A percentile compares a stretch with the other conserved stretches of the same genome.
Conservation (phyloP, 2,329 filamentous ascomycete genomes). For the Aureobasidium sp. region DNA sequence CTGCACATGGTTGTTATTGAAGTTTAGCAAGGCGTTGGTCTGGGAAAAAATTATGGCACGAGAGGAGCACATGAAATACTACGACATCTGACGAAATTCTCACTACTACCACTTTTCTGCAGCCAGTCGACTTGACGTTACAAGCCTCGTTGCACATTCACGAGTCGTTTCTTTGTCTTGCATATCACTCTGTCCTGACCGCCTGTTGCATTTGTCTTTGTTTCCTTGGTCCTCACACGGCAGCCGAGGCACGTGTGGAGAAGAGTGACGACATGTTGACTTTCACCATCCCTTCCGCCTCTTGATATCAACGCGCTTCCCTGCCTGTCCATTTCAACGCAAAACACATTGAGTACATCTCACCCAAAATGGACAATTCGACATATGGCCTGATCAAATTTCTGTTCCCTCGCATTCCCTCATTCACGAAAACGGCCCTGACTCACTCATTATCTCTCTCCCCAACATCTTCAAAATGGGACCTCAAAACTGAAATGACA, state of each 20-base stretch:
- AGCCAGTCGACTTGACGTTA: not conserved
- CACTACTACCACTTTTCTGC: too few relatives aligned
- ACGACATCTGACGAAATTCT: not conserved
- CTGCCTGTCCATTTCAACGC: not conserved
- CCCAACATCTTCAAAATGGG: conserved; percentile 65
- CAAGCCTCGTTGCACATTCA: not conserved
- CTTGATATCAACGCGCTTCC: not conserved
- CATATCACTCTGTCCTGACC: not conserved
- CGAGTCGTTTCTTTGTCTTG: not conserved
- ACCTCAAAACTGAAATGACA: conserved; percentile 66
- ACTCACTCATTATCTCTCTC: conserved; percentile 62
- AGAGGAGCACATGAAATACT: not conserved
- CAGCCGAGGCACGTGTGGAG: conserved; percentile 4
- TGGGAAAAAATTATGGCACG: not conserved
- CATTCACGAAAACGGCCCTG: conserved; percentile 55
- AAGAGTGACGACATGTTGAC: conserved; percentile 1
- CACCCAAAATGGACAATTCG: conserved; percentile 22
- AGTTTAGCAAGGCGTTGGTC: conserved; percentile 14
- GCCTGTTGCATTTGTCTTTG: not conserved
- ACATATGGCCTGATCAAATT: conserved; percentile 26
- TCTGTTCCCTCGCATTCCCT: conserved; percentile 52
- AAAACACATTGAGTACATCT: not conserved
- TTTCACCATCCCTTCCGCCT: not conserved
- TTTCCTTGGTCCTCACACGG: not conserved
- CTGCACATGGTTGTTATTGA: not conserved